Evolutionary conservation across 1,284 basidiomycete species (phyloP).

Genomic region (Megacollybia platyphylla): DNA sequence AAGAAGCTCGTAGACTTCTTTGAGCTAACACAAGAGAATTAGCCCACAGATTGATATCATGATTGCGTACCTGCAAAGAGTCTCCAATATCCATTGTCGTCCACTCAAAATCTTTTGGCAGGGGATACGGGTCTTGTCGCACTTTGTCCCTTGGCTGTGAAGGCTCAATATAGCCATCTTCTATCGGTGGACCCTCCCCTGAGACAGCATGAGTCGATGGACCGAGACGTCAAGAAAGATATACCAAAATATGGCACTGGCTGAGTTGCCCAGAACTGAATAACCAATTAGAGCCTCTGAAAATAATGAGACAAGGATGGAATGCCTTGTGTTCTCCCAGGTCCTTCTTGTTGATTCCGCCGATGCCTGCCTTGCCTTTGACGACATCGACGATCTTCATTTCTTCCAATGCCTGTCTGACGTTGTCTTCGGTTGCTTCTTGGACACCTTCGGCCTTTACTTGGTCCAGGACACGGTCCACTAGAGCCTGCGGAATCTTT

Average conservation of each 20-base stretch:
- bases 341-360: conserved; percentile 65
- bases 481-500: conserved; percentile 43
- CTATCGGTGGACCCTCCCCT: conserved; percentile 56
- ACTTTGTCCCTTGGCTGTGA: conserved; percentile 71
- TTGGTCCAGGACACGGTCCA: conserved; percentile 45
- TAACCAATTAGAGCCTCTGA: conserved; percentile 3
- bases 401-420: conserved; percentile 50
- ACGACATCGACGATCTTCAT: conserved; percentile 65
- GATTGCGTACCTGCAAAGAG: conserved; percentile 42
- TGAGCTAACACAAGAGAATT: conserved; percentile 36
- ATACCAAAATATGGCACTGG: conserved; percentile 81
- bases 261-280: conserved; percentile 90
- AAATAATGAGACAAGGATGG: not conserved
- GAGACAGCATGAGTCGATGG: conserved; percentile 1
- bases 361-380: conserved; percentile 56
- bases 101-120: conserved; percentile 96
- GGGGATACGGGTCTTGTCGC: conserved; percentile 74
- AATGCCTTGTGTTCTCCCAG: conserved; percentile 75
- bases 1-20: conserved; percentile 88
- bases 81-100: conserved; percentile 73
- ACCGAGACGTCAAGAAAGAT: not conserved
- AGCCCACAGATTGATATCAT: conserved; percentile 2
- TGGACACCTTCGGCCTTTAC: conserved; percentile 42
- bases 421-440: conserved; percentile 42
- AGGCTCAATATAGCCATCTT: conserved; percentile 86